Evolutionary conservation across 1,139 yeast species (phyloP).

Genomic region (Geotrichum klebahnii): DNA sequence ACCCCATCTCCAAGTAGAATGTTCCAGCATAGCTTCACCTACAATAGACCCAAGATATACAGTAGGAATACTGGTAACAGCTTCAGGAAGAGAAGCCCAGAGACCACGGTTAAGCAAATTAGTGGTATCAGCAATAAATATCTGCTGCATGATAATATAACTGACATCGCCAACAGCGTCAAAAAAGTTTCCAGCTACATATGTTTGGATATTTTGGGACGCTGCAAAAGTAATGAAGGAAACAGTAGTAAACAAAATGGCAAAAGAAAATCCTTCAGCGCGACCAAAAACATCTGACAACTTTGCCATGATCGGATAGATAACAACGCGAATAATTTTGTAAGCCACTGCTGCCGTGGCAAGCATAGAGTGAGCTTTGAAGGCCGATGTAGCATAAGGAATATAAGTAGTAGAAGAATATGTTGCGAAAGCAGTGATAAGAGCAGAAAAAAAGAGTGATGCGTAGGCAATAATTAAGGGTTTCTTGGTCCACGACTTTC

Average conservation of each 20-base stretch:
- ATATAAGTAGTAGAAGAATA: conserved; percentile 42
- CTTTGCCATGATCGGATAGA: conserved; percentile 44
- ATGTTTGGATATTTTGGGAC: conserved; percentile 36
- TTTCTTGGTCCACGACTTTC: conserved; percentile 28
- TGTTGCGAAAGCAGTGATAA: conserved; percentile 42
- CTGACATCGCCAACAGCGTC: conserved; percentile 42
- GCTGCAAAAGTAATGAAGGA: conserved; percentile 39
- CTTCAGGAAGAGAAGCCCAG: conserved; percentile 24
- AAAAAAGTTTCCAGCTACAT: conserved; percentile 39
- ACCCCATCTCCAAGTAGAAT: conserved; percentile 56
- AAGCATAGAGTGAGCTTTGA: conserved; percentile 41
- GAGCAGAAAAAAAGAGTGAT: conserved; percentile 41
- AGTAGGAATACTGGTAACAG: conserved; percentile 20
- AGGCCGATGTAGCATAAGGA: conserved; percentile 43
- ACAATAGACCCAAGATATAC: conserved; percentile 26
- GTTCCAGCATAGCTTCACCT: conserved; percentile 23
- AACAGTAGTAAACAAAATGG: conserved; percentile 35
- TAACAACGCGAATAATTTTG: conserved; percentile 41
- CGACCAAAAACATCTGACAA: conserved; percentile 43
- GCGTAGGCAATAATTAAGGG: conserved; percentile 30
- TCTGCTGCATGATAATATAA: conserved; percentile 39
- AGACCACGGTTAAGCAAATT: conserved; percentile 41
- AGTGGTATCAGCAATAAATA: conserved; percentile 44
- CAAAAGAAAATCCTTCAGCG: conserved; percentile 40
- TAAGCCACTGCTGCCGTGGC: conserved; percentile 44